These are phyloP conservation scores for Trypanosoma grayi DNA, from an alignment of 208 protist species.

Conservation along the genomic window DNA sequence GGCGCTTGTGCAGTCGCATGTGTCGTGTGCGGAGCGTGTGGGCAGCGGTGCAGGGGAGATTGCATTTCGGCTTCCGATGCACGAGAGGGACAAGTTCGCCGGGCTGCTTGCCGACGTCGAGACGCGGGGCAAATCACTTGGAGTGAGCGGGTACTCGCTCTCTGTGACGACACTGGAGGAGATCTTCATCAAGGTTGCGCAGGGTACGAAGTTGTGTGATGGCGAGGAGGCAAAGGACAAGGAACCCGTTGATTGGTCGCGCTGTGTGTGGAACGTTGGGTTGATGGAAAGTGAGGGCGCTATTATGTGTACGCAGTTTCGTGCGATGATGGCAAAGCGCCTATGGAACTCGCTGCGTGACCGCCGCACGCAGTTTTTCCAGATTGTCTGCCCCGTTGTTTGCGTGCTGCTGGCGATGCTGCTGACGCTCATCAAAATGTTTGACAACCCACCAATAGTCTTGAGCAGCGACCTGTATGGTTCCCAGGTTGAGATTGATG, in stretches of 20 bases:
- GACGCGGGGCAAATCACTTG: not conserved
- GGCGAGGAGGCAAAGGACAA: too few relatives aligned
- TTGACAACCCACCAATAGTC: slow-evolving; percentile 21
- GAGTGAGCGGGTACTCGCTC: slow-evolving; percentile 52
- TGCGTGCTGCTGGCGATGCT: slow-evolving; percentile 27
- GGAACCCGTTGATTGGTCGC: too few relatives aligned
- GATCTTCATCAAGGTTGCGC: slow-evolving; percentile 62
- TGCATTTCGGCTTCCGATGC: slow-evolving; percentile 52
- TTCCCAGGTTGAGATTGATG: slow-evolving; percentile 22
- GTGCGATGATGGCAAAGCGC: slow-evolving; percentile 27
- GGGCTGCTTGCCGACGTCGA: slow-evolving; percentile 44
- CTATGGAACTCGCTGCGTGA: slow-evolving; percentile 16
- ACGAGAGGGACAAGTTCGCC: slow-evolving; percentile 35
- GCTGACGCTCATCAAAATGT: slow-evolving; percentile 27
- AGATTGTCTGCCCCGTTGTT: slow-evolving; percentile 24
- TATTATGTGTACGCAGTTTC: not conserved
- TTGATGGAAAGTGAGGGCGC: not conserved
- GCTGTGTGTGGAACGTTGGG: too few relatives aligned
- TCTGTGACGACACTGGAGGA: slow-evolving; percentile 76
- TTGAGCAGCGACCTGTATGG: slow-evolving; percentile 29
- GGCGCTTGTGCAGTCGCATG: slow-evolving; percentile 27
- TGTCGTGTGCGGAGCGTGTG: slow-evolving; percentile 34
- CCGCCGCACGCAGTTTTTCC: slow-evolving; percentile 25
- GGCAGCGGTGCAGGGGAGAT: slow-evolving; percentile 38
- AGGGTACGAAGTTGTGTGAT: slow-evolving; percentile 30